Base-by-base conservation (phyloP, 1,139 yeast genomes). In the Pichia sp. region DNA sequence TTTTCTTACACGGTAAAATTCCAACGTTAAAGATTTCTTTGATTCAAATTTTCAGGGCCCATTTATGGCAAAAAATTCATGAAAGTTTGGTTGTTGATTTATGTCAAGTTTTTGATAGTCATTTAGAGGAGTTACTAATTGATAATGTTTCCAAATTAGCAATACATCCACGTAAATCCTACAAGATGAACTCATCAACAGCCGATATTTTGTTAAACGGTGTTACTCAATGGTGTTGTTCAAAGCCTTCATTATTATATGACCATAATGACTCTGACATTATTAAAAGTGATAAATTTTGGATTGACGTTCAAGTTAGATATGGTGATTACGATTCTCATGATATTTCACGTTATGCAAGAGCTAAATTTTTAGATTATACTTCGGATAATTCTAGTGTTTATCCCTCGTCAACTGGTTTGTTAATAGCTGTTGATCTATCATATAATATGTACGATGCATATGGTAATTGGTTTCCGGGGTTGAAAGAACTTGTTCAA, bases 321-420 rank as follows among this genome's bases (percentile, higher is more conserved):
- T 95, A 91, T 65, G 99, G 99, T 61, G 99, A 95, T 67, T 95
- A 88, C 67, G 99, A 95, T 67, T 88, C 97, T 8, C 99, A 95
- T 66, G 98, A 95, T 67, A 90, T 93, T 52, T 87, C 96, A 0
- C 80, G 98, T 60, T 95, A 95, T 67, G 88, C 96, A 0, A 76
- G 98, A 55, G 95, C 98, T 16, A 93, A 93, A 65, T 93, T 83
- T 66, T 72, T 93, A 63, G 99, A 95, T 64, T 95, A 95, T 64
- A 91, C 98, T 2, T 80, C 89, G 1, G 99, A 93, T 65, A 87
- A 83, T 55, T 76, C 86, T 9, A 85, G 93, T 60, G 76, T 85
- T 50, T 95, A 95, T 64, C 99, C 99, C 3, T 85, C 96, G 0
- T 91, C 96, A 2, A 88, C 96, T 0, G 99, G 99, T 57, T 76